Percentiles rank a stretch among this genome's conserved stretches.
These are phyloP conservation scores for Mucor irregularis DNA, from an alignment of 371 early-diverging fungal species.

Conservation along the genomic window DNA sequence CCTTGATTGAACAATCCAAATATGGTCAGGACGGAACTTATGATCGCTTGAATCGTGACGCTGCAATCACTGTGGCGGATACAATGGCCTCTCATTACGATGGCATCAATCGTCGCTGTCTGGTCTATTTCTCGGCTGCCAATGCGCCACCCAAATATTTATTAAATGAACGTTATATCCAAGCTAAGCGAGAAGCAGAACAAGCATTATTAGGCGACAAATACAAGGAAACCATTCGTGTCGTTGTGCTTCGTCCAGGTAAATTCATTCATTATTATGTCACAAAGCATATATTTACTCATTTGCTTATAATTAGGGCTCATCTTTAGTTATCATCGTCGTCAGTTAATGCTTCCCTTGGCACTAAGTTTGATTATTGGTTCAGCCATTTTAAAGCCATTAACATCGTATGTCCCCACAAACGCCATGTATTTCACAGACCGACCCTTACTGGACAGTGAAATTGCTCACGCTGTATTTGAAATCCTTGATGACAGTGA, in stretches of 20 bases:
- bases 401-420: conserved; percentile 23
- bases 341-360: conserved; percentile 26
- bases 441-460: conserved; percentile 25
- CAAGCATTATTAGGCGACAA: conserved; percentile 16
- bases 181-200: conserved; percentile 30
- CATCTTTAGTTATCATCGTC: conserved; percentile 27
- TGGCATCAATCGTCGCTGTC: conserved; percentile 14
- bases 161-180: conserved; percentile 24
- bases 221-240: conserved; percentile 18
- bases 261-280: neutral
- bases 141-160: conserved; percentile 24
- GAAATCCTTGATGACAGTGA: conserved; percentile 21
- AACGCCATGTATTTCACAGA: conserved; percentile 20
- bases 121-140: conserved; percentile 31
- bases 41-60: conserved; percentile 28
- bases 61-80: conserved; percentile 24
- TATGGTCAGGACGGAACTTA: conserved; percentile 23
- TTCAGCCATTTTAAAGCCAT: conserved; percentile 25
- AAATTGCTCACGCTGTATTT: conserved; percentile 23
- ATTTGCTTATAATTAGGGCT: conserved; percentile 16
- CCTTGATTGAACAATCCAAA: conserved; percentile 20
- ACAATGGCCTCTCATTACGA: conserved; percentile 21
- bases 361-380: conserved; percentile 24
- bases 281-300: too few species aligned
- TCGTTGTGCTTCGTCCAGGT: conserved; percentile 34